Percentiles rank a stretch among this genome's conserved stretches.
phyloP scores from a whole-genome alignment of 75 land plant species.

The Picea glauca region DNA sequence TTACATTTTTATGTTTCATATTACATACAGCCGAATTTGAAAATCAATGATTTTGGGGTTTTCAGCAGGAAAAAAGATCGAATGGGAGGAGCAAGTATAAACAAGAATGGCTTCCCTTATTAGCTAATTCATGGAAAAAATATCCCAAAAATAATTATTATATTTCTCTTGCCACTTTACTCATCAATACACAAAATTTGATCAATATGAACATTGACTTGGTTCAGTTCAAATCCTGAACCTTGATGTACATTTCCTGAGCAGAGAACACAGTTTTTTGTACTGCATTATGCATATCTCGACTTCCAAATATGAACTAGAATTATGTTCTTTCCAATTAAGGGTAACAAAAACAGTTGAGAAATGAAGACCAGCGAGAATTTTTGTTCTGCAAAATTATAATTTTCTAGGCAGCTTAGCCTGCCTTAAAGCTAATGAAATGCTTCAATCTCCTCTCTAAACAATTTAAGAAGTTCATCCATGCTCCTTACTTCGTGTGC shows the following conservation, averaged over 20 bases:
- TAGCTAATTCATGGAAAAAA: neutral
- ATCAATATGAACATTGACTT: neutral
- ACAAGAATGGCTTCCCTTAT: no score
- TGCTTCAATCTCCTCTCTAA: slow-evolving; percentile 37
- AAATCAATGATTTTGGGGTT: no score
- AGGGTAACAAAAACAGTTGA: neutral
- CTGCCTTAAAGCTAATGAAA: slow-evolving; percentile 14
- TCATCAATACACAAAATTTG: neutral
- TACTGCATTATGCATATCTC: neutral
- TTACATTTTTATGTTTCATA: no score
- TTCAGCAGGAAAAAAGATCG: no score
- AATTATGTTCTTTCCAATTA: neutral
- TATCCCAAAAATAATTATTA: neutral
- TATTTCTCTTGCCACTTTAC: neutral
- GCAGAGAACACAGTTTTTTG: neutral
- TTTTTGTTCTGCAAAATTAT: neutral
- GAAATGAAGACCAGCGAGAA: neutral
- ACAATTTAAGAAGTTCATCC: slow-evolving; percentile 44
- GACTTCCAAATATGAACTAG: neutral
- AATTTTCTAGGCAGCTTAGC: neutral
- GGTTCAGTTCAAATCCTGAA: no score
- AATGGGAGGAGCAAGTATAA: no score
- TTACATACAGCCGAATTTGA: no score
- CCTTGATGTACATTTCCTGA: neutral
- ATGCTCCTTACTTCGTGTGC: slow-evolving; percentile 47